Conservation (phyloP, 805 yeast genomes). For the Cyberlindnera lachancei region DNA sequence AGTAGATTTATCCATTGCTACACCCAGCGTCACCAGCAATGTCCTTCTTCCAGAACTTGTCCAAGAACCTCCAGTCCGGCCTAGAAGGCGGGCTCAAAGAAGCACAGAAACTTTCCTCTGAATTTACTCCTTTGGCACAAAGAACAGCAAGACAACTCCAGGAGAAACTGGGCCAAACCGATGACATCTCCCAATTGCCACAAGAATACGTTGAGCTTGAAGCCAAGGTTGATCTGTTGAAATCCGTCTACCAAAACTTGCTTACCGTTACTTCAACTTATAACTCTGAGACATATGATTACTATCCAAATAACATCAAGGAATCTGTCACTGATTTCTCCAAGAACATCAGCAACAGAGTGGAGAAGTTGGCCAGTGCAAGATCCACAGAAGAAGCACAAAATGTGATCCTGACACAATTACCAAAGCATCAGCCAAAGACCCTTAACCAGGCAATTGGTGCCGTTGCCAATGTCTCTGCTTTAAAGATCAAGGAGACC, state of each 20-base stretch:
- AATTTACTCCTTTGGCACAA: constrained; percentile 69
- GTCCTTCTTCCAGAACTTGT: constrained; percentile 26
- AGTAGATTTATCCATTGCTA: too few relatives aligned
- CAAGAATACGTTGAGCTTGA: constrained; percentile 74
- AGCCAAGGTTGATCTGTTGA: constrained; percentile 63
- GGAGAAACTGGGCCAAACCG: constrained; percentile 72
- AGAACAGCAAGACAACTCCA: constrained; percentile 74
- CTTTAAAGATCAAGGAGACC: constrained; percentile 24
- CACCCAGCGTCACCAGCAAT: too few relatives aligned
- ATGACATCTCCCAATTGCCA: constrained; percentile 80
- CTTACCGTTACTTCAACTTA: constrained; percentile 47
- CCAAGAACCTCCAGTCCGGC: constrained; percentile 22
- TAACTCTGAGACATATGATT: constrained; percentile 74
- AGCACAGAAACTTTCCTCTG: constrained; percentile 39
- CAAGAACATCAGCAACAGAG: constrained; percentile 54
- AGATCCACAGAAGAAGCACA: constrained; percentile 79
- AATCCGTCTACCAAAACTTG: constrained; percentile 54
- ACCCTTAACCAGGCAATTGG: constrained; percentile 78
- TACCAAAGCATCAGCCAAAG: constrained; percentile 54
- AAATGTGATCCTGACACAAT: constrained; percentile 51
- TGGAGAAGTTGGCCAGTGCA: constrained; percentile 62
- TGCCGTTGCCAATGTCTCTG: constrained; percentile 54
- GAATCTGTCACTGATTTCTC: constrained; percentile 74
- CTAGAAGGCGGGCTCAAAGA: constrained; percentile 28
- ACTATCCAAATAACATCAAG: constrained; percentile 65